Evolutionary conservation across 2,329 filamentous ascomycete species (phyloP).

Genomic region (Penicillium olsonii): DNA sequence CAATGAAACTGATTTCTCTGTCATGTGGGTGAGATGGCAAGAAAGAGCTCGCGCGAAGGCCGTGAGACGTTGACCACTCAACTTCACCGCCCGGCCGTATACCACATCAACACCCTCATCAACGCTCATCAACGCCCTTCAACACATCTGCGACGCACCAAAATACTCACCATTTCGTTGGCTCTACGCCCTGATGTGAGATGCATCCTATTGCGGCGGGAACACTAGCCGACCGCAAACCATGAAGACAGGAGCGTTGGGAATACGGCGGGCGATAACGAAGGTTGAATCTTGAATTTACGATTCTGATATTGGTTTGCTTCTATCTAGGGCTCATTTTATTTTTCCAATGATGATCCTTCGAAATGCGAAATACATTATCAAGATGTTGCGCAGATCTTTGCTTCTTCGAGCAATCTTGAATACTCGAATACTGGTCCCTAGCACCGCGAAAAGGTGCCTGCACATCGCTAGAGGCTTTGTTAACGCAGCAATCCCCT

Average conservation of each 20-base stretch:
- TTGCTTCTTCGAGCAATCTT: conserved; percentile 1
- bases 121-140: not conserved
- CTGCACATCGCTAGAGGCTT: conserved; percentile 1
- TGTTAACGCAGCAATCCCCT: not conserved
- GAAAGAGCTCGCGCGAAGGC: not conserved
- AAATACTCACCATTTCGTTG: not conserved
- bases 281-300: conserved; percentile 47
- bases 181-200: not conserved
- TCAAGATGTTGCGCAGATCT: not conserved
- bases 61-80: not conserved
- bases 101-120: not conserved
- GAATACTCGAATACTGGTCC: conserved; percentile 1
- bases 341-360: not conserved
- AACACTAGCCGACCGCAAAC: not conserved
- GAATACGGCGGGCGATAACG: not conserved
- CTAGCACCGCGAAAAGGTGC: conserved; percentile 1
- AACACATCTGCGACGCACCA: conserved; percentile 1
- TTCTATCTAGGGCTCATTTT: conserved; percentile 2
- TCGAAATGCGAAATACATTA: not conserved
- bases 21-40: not conserved
- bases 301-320: conserved; percentile 47
- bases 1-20: conserved; percentile 2
- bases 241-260: not conserved
- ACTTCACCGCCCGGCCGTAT: conserved; percentile 2
- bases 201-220: not conserved